Evolutionary conservation across 176 grass and related monocot species (phyloP).

Genomic region (Cenchrus fungigraminus): DNA sequence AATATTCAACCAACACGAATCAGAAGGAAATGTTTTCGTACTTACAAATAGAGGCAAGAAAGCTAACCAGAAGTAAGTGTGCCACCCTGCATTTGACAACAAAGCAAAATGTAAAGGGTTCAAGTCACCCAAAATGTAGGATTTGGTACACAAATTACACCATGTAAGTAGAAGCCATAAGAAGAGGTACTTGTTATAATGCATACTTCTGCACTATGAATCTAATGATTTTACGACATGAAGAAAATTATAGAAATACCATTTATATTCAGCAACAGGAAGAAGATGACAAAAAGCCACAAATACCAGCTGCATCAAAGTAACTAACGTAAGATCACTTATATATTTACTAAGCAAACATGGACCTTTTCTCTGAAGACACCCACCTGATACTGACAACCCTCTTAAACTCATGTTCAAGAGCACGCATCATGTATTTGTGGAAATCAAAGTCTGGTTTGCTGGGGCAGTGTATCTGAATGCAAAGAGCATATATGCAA

Average conservation of each 20-base stretch:
- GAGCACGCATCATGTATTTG: slow-evolving; percentile 71
- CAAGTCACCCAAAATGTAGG: slow-evolving; percentile 16
- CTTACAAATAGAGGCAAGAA: slow-evolving; percentile 96
- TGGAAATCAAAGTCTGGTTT: slow-evolving; percentile 65
- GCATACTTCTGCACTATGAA: neutral
- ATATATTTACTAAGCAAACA: slow-evolving; percentile 28
- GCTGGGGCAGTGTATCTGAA: slow-evolving; percentile 51
- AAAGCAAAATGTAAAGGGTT: slow-evolving; percentile 23
- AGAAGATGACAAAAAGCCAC: slow-evolving; percentile 86
- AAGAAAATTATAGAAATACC: slow-evolving; percentile 51
- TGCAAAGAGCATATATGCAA: slow-evolving; percentile 27
- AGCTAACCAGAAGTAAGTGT: slow-evolving; percentile 95
- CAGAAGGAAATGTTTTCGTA: slow-evolving; percentile 26
- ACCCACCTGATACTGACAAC: slow-evolving; percentile 88
- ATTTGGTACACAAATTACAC: slow-evolving; percentile 22
- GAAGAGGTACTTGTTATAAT: neutral
- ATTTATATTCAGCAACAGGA: slow-evolving; percentile 86
- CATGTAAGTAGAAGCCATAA: neutral
- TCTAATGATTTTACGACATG: neutral
- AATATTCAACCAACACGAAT: neutral
- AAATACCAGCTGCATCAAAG: slow-evolving; percentile 79
- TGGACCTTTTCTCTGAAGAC: slow-evolving; percentile 27
- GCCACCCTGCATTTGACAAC: slow-evolving; percentile 85
- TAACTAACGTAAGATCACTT: slow-evolving; percentile 18
- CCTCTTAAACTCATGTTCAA: slow-evolving; percentile 88